Evolutionary conservation across 2,329 filamentous ascomycete species (phyloP), one percentile per base, ranked within the genome.

Genomic region (Leptographium radiaticola): DNA sequence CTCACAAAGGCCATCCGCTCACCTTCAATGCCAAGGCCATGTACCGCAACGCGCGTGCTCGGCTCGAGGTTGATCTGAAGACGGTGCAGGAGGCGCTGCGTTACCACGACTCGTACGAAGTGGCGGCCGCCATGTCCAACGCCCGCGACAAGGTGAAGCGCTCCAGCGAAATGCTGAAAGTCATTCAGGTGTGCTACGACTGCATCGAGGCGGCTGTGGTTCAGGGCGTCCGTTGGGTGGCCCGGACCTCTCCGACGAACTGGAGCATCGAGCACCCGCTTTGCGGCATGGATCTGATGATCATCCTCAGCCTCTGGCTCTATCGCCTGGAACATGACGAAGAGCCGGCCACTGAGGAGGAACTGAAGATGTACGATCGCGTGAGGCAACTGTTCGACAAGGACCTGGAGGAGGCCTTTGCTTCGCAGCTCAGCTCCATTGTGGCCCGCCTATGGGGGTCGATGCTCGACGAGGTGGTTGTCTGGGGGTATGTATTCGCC

Each of bases 251-350:
- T 48, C 89, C 93, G 25, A 96, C 93, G 48, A 97, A 97, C 71
- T 98, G 93, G 93, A 97, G 91, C 68, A 88, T 97, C 57, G 93
- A 98, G 73, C 91, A 98, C 68, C 90, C 93, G 52, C 83, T 98
- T 55, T 96, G 90, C 65, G 91, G 91, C 58, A 82, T 98, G 73
- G 93, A 98, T 69, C 78, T 97, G 61, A 95, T 98, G 82, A 93
- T 97, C 68, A 93, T 96, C 62, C 84, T 98, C 62, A 96, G 89
- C 64, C 77, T 97, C 61, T 98, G 93, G 93, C 84, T 98, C 63
- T 97, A 96, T 75, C 89, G 90, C 72, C 85, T 98, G 75, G 93
- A 98, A 85, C 90, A 97, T 74, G 93, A 98, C 75, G 90, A 95
- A 60, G 91, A 97, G 73, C 84, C 85, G 31, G 86, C 88, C 38